Evolutionary conservation across 1,284 basidiomycete genomes (phyloP).

Genomic region (Apiotrichum brassicae): DNA sequence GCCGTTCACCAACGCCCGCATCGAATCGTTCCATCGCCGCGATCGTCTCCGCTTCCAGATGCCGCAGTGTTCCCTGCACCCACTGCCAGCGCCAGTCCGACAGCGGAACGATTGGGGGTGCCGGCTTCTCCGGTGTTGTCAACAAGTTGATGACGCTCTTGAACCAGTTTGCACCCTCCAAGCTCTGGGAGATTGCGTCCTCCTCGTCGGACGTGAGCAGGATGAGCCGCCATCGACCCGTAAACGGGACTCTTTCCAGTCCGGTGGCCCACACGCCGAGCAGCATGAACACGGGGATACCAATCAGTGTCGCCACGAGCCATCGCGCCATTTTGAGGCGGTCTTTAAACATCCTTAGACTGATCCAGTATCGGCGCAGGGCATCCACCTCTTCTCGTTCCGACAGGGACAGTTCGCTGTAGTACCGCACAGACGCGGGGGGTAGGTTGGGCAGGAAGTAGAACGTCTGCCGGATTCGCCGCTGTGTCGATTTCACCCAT

Average conservation of each 20-base stretch:
- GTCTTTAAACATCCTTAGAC: slow-evolving; percentile 48
- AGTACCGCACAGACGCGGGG: slow-evolving; percentile 26
- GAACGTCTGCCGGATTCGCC: slow-evolving; percentile 8
- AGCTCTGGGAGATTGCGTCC: slow-evolving; percentile 67
- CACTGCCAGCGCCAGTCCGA: slow-evolving; percentile 78
- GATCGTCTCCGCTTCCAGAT: slow-evolving; percentile 59
- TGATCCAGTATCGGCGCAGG: slow-evolving; percentile 34
- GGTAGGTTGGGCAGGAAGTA: slow-evolving; percentile 35
- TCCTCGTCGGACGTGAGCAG: slow-evolving; percentile 85
- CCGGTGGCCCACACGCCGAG: slow-evolving; percentile 68
- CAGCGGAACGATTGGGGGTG: slow-evolving; percentile 57
- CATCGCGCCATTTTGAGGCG: slow-evolving; percentile 51
- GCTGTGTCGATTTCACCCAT: background rate
- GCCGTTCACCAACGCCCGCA: background rate
- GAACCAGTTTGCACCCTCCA: slow-evolving; percentile 78
- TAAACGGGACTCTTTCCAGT: slow-evolving; percentile 72
- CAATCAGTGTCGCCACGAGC: slow-evolving; percentile 57
- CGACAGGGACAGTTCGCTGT: slow-evolving; percentile 29
- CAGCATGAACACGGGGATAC: slow-evolving; percentile 64
- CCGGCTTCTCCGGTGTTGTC: slow-evolving; percentile 55
- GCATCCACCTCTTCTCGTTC: slow-evolving; percentile 54
- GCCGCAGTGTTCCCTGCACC: slow-evolving; percentile 68
- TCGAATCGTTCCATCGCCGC: slow-evolving; percentile 4
- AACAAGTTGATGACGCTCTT: slow-evolving; percentile 70
- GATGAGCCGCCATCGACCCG: slow-evolving; percentile 77